A percentile compares a stretch with the other conserved stretches of the same genome.
Conservation (phyloP, 1,284 basidiomycete species). For the Sphaerobolus stellatus region DNA sequence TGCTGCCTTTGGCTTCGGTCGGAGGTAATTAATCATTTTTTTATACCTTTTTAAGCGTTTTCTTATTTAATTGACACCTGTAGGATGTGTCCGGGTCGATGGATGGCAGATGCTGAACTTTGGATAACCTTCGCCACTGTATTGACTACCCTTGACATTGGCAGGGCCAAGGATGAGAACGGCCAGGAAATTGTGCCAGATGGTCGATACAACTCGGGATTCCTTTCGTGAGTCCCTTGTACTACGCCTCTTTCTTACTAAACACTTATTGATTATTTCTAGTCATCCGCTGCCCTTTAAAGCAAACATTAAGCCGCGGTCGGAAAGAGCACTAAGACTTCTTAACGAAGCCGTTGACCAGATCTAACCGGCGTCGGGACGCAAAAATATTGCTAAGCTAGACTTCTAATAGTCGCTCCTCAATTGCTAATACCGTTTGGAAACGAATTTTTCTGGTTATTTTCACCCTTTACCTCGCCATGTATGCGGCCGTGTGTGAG, state of each 20-base stretch:
- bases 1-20: slow-evolving; percentile 8
- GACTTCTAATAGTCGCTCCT: no score
- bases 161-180: slow-evolving; percentile 25
- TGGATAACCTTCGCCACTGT: slow-evolving; percentile 30
- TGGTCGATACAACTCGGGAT: not conserved
- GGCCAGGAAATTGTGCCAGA: slow-evolving; percentile 32
- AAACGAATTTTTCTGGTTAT: no score
- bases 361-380: no score
- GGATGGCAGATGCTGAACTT: slow-evolving; percentile 30
- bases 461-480: no score
- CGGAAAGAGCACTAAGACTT: not conserved
- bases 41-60: not conserved
- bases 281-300: slow-evolving; percentile 3
- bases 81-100: slow-evolving; percentile 30
- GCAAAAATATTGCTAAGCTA: no score
- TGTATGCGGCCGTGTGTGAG: no score
- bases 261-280: not conserved
- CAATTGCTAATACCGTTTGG: no score
- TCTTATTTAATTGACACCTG: slow-evolving; percentile 11
- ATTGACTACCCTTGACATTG: slow-evolving; percentile 31
- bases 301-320: slow-evolving; percentile 1
- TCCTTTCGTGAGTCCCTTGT: not conserved
- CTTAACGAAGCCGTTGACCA: slow-evolving; percentile 1
- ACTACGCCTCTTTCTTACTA: not conserved
- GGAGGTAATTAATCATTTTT: not conserved